phyloP scores from a whole-genome alignment of 805 yeast genomes.

The Cyberlindnera euphorbiae region DNA sequence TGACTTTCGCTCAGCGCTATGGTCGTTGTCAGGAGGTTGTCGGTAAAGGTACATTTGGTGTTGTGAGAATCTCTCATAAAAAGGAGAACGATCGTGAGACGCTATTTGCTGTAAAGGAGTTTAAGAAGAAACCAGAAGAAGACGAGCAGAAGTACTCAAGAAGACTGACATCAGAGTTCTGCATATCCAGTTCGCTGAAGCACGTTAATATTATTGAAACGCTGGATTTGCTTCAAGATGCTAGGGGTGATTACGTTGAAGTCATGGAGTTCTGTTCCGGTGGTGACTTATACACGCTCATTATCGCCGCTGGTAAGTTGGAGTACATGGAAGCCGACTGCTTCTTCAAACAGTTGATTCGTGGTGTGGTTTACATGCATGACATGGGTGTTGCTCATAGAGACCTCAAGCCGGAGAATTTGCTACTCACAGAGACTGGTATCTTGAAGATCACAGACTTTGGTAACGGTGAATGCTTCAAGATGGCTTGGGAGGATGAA shows the following conservation, averaged over 20 bases:
- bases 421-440: conserved; percentile 69
- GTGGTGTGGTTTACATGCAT: conserved; percentile 87
- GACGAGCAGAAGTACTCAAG: conserved; percentile 62
- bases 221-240: conserved; percentile 71
- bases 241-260: conserved; percentile 77
- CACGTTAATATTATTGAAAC: conserved; percentile 77
- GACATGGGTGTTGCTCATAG: conserved; percentile 86
- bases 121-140: conserved; percentile 58
- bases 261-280: conserved; percentile 84
- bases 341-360: conserved; percentile 76
- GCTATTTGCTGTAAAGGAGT: conserved; percentile 84
- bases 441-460: conserved; percentile 80
- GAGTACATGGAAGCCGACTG: conserved; percentile 87
- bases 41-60: conserved; percentile 93
- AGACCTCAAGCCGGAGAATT: conserved; percentile 85
- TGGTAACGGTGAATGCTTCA: conserved; percentile 79
- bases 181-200: conserved; percentile 72
- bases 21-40: conserved; percentile 94
- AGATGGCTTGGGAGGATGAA: conserved; percentile 77
- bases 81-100: conserved; percentile 41
- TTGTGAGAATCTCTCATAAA: conserved; percentile 84
- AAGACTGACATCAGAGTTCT: conserved; percentile 75
- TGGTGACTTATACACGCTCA: conserved; percentile 73
- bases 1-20: conserved; percentile 77
- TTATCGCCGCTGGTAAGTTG: conserved; percentile 70